Evolutionary conservation across 306 rosid genomes (phyloP), one percentile per base, ranked within the genome.

Genomic region (Leucaena leucocephala): DNA sequence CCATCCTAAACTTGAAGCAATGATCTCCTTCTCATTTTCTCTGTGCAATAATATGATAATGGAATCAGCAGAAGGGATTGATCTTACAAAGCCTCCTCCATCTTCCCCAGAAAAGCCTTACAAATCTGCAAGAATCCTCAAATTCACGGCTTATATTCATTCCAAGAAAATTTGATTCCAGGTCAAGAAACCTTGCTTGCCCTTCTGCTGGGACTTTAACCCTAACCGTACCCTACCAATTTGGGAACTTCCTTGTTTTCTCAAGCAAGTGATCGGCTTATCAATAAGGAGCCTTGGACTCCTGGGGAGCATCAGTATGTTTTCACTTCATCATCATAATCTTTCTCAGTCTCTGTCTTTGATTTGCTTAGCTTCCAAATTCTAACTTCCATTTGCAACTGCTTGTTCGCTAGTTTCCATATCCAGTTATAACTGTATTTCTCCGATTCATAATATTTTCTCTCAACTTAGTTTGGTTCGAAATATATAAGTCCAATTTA

Each of bases 291-390:
- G 16, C 50, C 50, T 44, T 69, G 74, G 74, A 21, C 57, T 6
- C 74, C 19, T 7, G 7, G 13, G 4, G 74, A 69, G 74, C 74
- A 69, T 12, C 40, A 44, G 74, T 69, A 44, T 69, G 57, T 45
- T 69, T 43, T 50, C 21, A 17, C 9, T 69, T 69, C 21, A 12
- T 21, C 19, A 52, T 69, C n/a, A n/a, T n/a, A 11, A 21, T 19
- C 35, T 7, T 67, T 67, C 8, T 14, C 49, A n/a, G 5, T 15
- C 0, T 7, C n/a, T 17, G 2, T 7, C 33, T 55, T 55, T 57
- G 63, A n/a, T n/a, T n/a, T n/a, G n/a, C n/a, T n/a, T n/a, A n/a
- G n/a, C 34, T 3, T 57, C 35, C 33, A 2, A 21, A 21, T 52
- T 52, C 52, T n/a, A 17, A 8, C 63, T 57, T 57, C 19, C 21